Conservation (phyloP, 2,329 filamentous ascomycete genomes). For the Amylocarpus encephaloides region DNA sequence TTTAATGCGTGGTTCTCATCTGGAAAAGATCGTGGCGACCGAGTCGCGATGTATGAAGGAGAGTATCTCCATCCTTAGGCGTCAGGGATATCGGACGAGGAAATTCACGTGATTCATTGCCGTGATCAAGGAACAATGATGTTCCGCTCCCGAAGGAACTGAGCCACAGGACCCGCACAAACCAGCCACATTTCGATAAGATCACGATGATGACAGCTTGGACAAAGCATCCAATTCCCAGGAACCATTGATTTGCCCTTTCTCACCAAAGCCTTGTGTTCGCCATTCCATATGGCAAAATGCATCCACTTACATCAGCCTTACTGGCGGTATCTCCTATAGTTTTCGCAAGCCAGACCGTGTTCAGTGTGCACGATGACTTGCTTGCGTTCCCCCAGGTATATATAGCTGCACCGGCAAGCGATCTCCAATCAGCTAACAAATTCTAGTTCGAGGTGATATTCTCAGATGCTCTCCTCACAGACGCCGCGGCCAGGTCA, state of each 20-base stretch:
- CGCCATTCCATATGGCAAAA: slow-evolving; percentile 23
- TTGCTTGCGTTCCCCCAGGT: slow-evolving; percentile 66
- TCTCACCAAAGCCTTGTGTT: background rate
- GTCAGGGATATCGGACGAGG: too few species aligned
- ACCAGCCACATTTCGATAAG: slow-evolving; percentile 2
- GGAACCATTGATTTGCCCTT: background rate
- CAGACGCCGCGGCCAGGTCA: slow-evolving; percentile 48
- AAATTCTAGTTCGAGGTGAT: slow-evolving; percentile 53
- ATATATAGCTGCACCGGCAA: slow-evolving; percentile 21
- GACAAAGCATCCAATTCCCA: background rate
- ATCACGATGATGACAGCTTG: slow-evolving; percentile 12
- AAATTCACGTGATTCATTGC: background rate
- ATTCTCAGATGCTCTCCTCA: slow-evolving; percentile 55
- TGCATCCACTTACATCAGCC: slow-evolving; percentile 26
- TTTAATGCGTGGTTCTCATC: background rate
- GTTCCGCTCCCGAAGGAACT: background rate
- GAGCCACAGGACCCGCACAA: background rate
- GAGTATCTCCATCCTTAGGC: too few species aligned
- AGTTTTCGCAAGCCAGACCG: slow-evolving; percentile 46
- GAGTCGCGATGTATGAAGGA: too few species aligned
- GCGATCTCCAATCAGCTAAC: slow-evolving; percentile 14
- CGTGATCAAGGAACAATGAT: background rate
- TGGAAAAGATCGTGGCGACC: background rate
- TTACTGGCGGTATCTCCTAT: slow-evolving; percentile 28
- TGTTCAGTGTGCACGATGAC: slow-evolving; percentile 68